A percentile compares a stretch with the other conserved stretches of the same genome.
Evolutionary conservation across 129 eudicot species (phyloP).

Genomic region (Chrysanthemum lavandulifolium): DNA sequence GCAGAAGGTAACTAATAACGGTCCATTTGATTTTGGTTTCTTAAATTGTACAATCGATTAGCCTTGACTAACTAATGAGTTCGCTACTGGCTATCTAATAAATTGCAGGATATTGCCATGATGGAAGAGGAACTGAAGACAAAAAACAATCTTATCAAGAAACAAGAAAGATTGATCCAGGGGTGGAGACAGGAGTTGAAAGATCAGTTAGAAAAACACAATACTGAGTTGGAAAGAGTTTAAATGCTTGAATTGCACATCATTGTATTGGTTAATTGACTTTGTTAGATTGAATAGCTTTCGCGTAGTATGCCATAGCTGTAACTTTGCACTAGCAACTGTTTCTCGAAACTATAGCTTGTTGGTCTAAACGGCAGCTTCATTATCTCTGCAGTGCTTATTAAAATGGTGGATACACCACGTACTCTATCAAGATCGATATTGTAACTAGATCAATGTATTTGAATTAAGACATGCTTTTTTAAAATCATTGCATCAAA

Average conservation of each 20-base stretch:
- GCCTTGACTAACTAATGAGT: neutral
- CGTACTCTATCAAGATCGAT: too few species aligned
- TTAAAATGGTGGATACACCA: too few species aligned
- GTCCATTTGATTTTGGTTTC: neutral
- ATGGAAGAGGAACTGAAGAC: constrained; percentile 87
- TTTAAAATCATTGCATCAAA: too few species aligned
- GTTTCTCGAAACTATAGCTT: too few species aligned
- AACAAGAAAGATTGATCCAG: constrained; percentile 76
- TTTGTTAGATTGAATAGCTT: neutral
- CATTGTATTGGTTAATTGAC: constrained; percentile 5
- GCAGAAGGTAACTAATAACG: constrained; percentile 50
- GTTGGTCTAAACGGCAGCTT: too few species aligned
- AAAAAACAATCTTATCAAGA: constrained; percentile 62
- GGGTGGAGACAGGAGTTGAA: constrained; percentile 80
- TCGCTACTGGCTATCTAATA: neutral
- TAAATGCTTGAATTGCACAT: constrained; percentile 16
- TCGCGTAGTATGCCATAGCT: too few species aligned
- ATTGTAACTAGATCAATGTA: too few species aligned
- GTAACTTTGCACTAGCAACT: neutral
- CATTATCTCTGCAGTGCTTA: too few species aligned
- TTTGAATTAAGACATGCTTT: too few species aligned
- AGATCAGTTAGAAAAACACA: constrained; percentile 81
- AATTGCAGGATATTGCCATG: constrained; percentile 68
- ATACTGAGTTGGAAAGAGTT: constrained; percentile 66
- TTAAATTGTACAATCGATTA: neutral